Conservation (phyloP, 2,329 filamentous ascomycete species). For the Dryadomyces quercivorus region DNA sequence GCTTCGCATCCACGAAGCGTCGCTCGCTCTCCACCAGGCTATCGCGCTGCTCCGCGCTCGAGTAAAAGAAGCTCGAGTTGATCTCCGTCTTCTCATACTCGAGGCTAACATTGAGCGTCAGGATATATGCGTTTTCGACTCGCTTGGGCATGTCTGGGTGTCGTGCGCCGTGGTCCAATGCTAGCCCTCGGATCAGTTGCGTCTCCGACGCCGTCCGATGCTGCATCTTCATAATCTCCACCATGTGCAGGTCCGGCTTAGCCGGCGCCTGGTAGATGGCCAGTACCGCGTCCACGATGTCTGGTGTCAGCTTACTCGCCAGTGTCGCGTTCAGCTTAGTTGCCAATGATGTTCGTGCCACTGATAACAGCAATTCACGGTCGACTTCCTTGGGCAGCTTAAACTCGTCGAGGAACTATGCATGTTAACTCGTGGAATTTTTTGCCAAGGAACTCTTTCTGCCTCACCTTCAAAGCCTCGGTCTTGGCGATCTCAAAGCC, state of each 20-base stretch:
- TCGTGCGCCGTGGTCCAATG: slow-evolving; percentile 86
- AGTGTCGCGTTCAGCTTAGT: slow-evolving; percentile 89
- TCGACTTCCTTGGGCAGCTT: slow-evolving; percentile 83
- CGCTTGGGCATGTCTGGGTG: slow-evolving; percentile 98
- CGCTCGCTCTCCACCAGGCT: slow-evolving; percentile 97
- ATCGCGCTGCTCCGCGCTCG: slow-evolving; percentile 87
- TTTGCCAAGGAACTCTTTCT: not conserved
- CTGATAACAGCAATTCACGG: slow-evolving; percentile 82
- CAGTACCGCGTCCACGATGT: slow-evolving; percentile 92
- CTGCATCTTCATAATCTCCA: slow-evolving; percentile 99
- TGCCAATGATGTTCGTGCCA: slow-evolving; percentile 85
- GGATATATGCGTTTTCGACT: slow-evolving; percentile 87
- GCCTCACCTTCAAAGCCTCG: slow-evolving; percentile 67
- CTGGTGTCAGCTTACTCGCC: slow-evolving; percentile 81
- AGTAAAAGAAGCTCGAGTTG: slow-evolving; percentile 99
- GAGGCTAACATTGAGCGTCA: slow-evolving; percentile 90
- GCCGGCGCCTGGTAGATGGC: slow-evolving; percentile 80
- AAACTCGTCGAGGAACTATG: slow-evolving; percentile 82
- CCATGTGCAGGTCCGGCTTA: slow-evolving; percentile 97
- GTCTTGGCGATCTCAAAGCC: slow-evolving; percentile 95
- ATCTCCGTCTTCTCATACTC: slow-evolving; percentile 99
- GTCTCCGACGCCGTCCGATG: slow-evolving; percentile 93
- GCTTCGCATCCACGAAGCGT: slow-evolving; percentile 87
- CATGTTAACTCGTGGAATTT: too few relatives aligned
- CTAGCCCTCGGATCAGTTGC: slow-evolving; percentile 85